Conservation (phyloP, 345 rosid genomes). For the Eucalyptus polybractea region DNA sequence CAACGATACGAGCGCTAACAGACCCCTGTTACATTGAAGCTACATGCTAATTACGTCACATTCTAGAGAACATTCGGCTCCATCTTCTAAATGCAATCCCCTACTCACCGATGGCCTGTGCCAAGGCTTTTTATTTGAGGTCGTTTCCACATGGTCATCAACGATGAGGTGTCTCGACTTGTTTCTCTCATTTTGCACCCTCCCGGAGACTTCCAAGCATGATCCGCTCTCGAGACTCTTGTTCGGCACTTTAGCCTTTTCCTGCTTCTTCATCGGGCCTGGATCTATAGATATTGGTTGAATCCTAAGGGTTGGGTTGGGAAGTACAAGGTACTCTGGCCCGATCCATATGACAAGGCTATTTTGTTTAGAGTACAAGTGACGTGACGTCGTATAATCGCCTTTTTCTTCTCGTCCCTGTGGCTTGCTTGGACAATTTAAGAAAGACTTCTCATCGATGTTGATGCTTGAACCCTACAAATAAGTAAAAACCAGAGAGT, state of each 20-base stretch:
- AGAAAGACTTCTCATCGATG: too few species aligned
- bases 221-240: slow-evolving; percentile 27
- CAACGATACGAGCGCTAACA: not conserved
- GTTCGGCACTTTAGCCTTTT: slow-evolving; percentile 16
- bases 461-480: too few species aligned
- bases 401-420: too few species aligned
- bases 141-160: slow-evolving; percentile 7
- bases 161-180: slow-evolving; percentile 34
- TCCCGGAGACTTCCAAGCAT: slow-evolving; percentile 63
- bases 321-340: too few species aligned
- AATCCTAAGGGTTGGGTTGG: too few species aligned
- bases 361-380: too few species aligned
- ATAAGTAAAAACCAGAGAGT: too few species aligned
- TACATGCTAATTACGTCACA: not conserved
- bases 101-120: not conserved
- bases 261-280: not conserved
- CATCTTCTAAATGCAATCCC: slow-evolving; percentile 5
- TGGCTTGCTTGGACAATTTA: too few species aligned
- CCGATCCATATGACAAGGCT: too few species aligned
- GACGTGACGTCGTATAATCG: too few species aligned
- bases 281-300: too few species aligned
- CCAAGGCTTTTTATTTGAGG: not conserved
- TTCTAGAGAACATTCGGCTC: slow-evolving; percentile 18
- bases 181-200: slow-evolving; percentile 78
- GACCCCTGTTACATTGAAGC: not conserved